Evolutionary conservation across 305 asterid species (phyloP), one percentile per base, ranked within the genome.

Genomic region (Striga hermonthica): DNA sequence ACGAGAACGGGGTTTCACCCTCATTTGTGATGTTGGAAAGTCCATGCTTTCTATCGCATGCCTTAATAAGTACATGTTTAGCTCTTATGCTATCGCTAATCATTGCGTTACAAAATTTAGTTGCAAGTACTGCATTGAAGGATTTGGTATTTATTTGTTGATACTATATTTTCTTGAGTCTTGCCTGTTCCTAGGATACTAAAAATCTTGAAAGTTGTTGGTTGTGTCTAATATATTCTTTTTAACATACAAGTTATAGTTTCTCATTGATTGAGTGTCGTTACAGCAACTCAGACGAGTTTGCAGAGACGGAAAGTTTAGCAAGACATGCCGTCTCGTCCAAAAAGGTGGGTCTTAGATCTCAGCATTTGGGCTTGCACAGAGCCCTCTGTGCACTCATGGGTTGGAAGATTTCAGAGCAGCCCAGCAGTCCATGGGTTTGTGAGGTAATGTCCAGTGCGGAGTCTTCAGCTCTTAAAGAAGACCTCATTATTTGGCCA

Each of bases 401-500:
- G 86, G 87, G 87, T 45, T 83, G 93, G 93, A 82, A 74, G 79
- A 55, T 57, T 62, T 62, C 80, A 31, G 82, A 76, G 64, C 71
- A 72, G 38, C 65, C 72, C 48, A 62, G 72, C 60, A 41, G 60
- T 59, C 68, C 68, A 41, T 85, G 93, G 93, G 76, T 57, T 67
- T 36, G 74, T 67, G 84, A 86, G 73, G 72, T 38, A 50, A 59
- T 83, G 72, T 73, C 83, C 38, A 64, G 39, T 43, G 62, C 72
- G 47, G 89, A 83, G 75, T 50, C 71, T 47, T 68, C 60, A 58
- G 72, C 77, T 65, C 49, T 77, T 54, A 83, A 75, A 66, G 85
- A 83, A 60, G 88, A 86, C 71, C 79, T 86, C 60, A 81, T 86
- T 66, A 80, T 86, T 37, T 86, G 90, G 94, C 94, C 88, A 9